phyloP scores from a whole-genome alignment of 129 eudicot species.

The Solidago caesia region DNA sequence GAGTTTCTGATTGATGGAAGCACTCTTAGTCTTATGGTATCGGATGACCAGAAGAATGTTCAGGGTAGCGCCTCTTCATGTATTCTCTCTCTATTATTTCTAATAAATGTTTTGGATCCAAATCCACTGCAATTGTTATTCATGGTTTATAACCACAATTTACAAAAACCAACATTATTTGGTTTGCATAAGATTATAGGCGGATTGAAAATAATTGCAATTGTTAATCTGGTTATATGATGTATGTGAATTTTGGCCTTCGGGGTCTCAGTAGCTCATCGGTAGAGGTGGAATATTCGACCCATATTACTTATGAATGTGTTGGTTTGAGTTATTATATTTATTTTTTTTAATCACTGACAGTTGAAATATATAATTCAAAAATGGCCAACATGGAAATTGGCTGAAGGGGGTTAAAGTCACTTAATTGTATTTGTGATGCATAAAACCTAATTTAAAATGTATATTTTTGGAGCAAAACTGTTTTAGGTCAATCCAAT shows the following conservation, averaged over 20 bases:
- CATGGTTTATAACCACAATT: constrained; percentile 3
- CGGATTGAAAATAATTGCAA: neutral
- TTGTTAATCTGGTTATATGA: neutral
- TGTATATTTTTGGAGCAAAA: neutral
- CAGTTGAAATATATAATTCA: too few relatives aligned
- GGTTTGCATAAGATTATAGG: neutral
- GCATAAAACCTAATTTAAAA: neutral
- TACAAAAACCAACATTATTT: neutral
- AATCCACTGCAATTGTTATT: constrained; percentile 6
- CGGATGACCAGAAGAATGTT: constrained; percentile 92
- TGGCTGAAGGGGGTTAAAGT: neutral
- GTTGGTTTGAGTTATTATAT: too few relatives aligned
- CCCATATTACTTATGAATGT: neutral
- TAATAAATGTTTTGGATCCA: neutral
- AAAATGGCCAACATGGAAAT: neutral
- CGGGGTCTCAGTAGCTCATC: neutral
- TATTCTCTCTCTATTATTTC: constrained; percentile 4
- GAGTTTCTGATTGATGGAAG: constrained; percentile 94
- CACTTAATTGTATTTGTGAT: neutral
- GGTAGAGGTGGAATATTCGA: neutral
- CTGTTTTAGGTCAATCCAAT: neutral
- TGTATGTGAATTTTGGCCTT: neutral
- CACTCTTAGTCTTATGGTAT: constrained; percentile 87
- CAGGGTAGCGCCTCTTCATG: constrained; percentile 53
- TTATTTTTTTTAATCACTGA: too few relatives aligned